phyloP scores from a whole-genome alignment of 1,139 yeast species.

The Yamadazyma buinensis region DNA sequence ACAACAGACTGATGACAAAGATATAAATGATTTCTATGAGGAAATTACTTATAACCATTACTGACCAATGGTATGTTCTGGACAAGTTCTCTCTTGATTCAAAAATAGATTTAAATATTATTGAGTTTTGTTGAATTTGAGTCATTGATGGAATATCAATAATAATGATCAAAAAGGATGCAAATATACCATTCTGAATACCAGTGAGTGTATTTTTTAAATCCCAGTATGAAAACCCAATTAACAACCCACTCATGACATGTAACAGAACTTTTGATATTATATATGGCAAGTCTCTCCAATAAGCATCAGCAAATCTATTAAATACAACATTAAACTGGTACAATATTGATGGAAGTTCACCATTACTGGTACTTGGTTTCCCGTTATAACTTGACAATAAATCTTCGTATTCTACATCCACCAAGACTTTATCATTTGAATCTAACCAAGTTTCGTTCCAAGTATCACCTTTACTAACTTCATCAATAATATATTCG shows the following conservation, averaged over 20 bases:
- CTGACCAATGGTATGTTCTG: slow-evolving; percentile 64
- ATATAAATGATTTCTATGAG: slow-evolving; percentile 56
- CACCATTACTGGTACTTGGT: slow-evolving; percentile 14
- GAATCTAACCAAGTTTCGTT: slow-evolving; percentile 44
- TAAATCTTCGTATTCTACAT: slow-evolving; percentile 16
- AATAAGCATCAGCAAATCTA: slow-evolving; percentile 34
- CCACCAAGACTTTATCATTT: slow-evolving; percentile 21
- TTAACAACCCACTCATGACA: slow-evolving; percentile 44
- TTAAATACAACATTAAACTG: slow-evolving; percentile 33
- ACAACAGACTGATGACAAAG: slow-evolving; percentile 46
- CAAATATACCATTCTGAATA: slow-evolving; percentile 49
- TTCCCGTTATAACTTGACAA: slow-evolving; percentile 13
- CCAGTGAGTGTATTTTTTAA: slow-evolving; percentile 40
- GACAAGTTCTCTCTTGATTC: slow-evolving; percentile 65
- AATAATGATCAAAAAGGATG: slow-evolving; percentile 48
- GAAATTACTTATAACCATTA: slow-evolving; percentile 49
- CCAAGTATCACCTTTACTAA: slow-evolving; percentile 49
- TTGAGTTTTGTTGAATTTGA: slow-evolving; percentile 37
- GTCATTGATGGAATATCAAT: slow-evolving; percentile 50
- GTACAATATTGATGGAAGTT: slow-evolving; percentile 34
- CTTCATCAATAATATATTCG: slow-evolving; percentile 59
- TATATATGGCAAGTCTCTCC: slow-evolving; percentile 44
- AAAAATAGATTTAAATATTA: slow-evolving; percentile 50
- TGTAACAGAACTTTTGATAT: slow-evolving; percentile 42
- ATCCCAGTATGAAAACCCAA: slow-evolving; percentile 52